A percentile compares a stretch with the other conserved stretches of the same genome.
Evolutionary conservation across 768 basidiomycete genomes (phyloP).

Genomic region (Fomitopsis serialis): DNA sequence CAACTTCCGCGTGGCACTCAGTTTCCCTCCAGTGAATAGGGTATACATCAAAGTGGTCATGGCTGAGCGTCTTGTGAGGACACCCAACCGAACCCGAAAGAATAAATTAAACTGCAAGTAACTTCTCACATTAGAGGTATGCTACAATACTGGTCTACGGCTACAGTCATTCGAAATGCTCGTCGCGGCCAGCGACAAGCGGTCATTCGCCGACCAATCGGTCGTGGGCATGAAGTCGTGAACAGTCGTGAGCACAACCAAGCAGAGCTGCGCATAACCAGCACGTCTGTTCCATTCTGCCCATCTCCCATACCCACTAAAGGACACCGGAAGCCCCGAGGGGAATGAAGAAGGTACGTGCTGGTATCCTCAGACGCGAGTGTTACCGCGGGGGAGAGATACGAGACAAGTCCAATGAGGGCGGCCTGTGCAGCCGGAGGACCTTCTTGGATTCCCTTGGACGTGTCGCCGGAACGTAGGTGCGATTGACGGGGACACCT

Average conservation of each 20-base stretch:
- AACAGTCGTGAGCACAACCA: neutral
- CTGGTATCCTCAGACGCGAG: neutral
- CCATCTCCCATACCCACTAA: neutral
- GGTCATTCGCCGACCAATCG: neutral
- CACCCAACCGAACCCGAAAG: too few relatives aligned
- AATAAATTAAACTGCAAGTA: neutral
- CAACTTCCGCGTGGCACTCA: neutral
- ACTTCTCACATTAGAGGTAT: neutral
- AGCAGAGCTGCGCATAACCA: neutral
- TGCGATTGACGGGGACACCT: neutral
- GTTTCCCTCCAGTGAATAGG: neutral
- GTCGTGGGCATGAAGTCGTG: neutral
- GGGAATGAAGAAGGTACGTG: neutral
- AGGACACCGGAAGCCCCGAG: neutral
- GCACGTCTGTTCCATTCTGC: neutral
- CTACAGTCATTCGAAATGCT: neutral
- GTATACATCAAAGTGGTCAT: neutral
- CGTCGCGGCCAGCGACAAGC: neutral
- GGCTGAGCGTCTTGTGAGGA: neutral
- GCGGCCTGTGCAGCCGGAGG: slow-evolving; percentile 1
- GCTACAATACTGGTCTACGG: neutral
- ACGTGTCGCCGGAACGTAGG: neutral
- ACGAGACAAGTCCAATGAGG: slow-evolving; percentile 1
- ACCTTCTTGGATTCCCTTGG: neutral
- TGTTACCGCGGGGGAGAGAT: neutral